Percentiles rank a stretch among this genome's conserved stretches.
Evolutionary conservation across 305 asterid genomes (phyloP).

Genomic region (Solanum hybrid): DNA sequence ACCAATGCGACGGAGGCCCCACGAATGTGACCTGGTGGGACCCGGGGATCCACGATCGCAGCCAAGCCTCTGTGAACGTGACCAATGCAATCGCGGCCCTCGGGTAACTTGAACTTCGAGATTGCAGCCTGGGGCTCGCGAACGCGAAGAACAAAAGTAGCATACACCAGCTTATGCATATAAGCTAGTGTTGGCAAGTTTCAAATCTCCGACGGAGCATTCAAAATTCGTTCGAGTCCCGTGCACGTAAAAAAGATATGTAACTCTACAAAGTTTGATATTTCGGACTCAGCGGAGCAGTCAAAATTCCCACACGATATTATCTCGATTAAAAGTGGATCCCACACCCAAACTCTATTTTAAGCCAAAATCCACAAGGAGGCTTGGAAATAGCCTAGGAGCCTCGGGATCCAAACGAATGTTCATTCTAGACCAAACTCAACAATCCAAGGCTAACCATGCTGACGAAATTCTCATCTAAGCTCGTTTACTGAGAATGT

Average conservation of each 20-base stretch:
- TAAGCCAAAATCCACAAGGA: neutral
- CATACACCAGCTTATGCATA: neutral
- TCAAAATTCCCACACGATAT: neutral
- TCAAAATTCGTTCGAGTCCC: no score
- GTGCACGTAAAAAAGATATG: neutral
- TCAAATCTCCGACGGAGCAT: neutral
- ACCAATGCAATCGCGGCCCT: neutral
- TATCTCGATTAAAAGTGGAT: neutral
- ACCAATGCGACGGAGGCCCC: neutral
- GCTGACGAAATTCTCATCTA: neutral
- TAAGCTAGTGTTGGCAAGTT: neutral
- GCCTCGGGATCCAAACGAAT: neutral
- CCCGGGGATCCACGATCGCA: neutral
- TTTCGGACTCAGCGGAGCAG: neutral
- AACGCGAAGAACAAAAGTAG: neutral
- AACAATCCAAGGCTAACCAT: neutral
- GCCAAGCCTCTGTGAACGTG: neutral
- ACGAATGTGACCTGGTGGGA: neutral
- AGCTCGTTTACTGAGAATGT: no score
- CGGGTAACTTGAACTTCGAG: neutral
- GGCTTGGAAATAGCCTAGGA: neutral
- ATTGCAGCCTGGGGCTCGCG: neutral
- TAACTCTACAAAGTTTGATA: neutral
- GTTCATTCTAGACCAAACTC: neutral
- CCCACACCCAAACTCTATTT: neutral